Percentiles rank a stretch among this genome's conserved stretches.
Conservation (phyloP, 805 yeast genomes). For the Yarrowia hollandica region DNA sequence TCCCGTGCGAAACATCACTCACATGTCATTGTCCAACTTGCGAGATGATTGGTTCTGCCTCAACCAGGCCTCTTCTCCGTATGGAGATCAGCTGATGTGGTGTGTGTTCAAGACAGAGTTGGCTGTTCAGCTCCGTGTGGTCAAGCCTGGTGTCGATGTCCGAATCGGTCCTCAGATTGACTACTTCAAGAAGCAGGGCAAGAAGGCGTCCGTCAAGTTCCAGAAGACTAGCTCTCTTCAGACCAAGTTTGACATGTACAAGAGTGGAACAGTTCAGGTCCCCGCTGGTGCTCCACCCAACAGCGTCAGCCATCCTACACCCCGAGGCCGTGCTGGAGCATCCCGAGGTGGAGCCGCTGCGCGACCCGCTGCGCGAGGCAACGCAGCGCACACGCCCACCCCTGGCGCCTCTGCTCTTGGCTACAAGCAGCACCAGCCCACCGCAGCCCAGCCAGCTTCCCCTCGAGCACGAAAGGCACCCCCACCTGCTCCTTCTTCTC, state of each 20-base stretch:
- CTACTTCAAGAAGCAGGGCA: constrained; percentile 90
- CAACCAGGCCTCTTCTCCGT: constrained; percentile 52
- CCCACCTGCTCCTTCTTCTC: constrained; percentile 31
- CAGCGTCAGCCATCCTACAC: constrained; percentile 70
- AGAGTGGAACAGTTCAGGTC: constrained; percentile 83
- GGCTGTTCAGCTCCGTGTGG: constrained; percentile 65
- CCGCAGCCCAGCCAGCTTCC: constrained; percentile 29
- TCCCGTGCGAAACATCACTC: constrained; percentile 58
- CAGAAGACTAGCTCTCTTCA: constrained; percentile 66
- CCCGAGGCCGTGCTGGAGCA: constrained; percentile 41
- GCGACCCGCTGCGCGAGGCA: constrained; percentile 32
- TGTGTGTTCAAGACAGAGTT: constrained; percentile 88
- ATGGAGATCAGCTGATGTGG: constrained; percentile 79
- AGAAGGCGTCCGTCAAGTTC: constrained; percentile 69
- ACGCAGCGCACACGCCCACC: constrained; percentile 31
- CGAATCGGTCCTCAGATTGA: constrained; percentile 69
- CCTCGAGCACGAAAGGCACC: constrained; percentile 35
- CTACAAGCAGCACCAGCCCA: constrained; percentile 9
- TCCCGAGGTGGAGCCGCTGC: constrained; percentile 31
- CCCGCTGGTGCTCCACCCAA: constrained; percentile 74
- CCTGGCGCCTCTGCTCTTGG: constrained; percentile 16
- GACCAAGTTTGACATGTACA: constrained; percentile 67
- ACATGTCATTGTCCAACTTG: constrained; percentile 65
- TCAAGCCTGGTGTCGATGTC: constrained; percentile 59
- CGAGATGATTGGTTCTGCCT: constrained; percentile 94